These are phyloP conservation scores for Fraxinus ornus DNA, from an alignment of 305 asterid genomes.

Conservation along the genomic window DNA sequence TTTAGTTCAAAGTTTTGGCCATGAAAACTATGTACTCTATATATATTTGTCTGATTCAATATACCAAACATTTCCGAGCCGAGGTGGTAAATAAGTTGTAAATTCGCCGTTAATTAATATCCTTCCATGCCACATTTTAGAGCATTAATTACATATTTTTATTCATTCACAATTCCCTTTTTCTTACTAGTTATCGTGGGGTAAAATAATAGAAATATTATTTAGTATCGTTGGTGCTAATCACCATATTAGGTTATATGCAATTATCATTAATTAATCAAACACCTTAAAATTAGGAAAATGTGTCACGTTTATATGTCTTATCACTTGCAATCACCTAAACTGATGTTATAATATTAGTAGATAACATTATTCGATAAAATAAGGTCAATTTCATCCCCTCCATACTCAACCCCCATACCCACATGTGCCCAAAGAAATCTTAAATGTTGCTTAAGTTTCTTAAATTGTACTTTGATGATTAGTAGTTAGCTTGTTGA, in stretches of 20 bases:
- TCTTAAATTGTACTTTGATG: neutral
- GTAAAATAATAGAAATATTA: too few relatives aligned
- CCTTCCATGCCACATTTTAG: neutral
- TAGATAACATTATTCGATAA: neutral
- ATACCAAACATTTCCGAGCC: neutral
- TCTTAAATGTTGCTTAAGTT: neutral
- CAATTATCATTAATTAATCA: neutral
- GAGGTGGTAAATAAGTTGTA: neutral
- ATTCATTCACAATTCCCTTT: neutral
- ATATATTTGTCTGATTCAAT: neutral
- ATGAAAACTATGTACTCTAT: neutral
- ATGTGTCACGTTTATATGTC: neutral
- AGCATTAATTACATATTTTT: neutral
- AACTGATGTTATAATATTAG: too few relatives aligned
- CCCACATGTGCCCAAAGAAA: neutral
- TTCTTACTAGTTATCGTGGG: neutral
- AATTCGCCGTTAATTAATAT: neutral
- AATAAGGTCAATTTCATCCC: neutral
- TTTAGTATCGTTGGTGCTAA: too few relatives aligned
- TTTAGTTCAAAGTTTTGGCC: neutral
- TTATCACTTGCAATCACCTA: too few relatives aligned
- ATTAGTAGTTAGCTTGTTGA: neutral
- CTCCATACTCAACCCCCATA: neutral
- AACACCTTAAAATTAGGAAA: neutral
- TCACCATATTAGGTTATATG: neutral